These are phyloP conservation scores for Penicillium sp. DNA, from an alignment of 2,329 filamentous ascomycete genomes.

Conservation along the genomic window DNA sequence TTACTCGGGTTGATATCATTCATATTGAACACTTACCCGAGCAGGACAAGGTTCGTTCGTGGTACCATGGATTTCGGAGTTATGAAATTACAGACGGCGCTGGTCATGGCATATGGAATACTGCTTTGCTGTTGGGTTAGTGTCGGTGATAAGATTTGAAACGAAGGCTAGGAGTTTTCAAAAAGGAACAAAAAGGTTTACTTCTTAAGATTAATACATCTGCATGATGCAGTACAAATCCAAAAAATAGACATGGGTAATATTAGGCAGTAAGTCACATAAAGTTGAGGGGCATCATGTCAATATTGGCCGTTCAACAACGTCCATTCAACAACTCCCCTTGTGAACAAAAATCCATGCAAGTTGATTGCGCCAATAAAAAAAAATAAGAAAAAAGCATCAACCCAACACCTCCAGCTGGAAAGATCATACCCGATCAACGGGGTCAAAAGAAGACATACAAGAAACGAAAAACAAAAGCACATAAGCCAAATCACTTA, in stretches of 20 bases:
- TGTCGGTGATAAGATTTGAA: not conserved
- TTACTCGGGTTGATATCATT: no score
- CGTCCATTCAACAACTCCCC: constrained; percentile 16
- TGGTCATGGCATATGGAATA: no score
- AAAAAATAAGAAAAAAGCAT: constrained; percentile 9
- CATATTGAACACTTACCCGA: no score
- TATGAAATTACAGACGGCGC: no score
- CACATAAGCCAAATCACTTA: not conserved
- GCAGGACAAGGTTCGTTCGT: no score
- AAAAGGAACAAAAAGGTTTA: not conserved
- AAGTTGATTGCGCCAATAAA: constrained; percentile 26
- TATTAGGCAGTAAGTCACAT: constrained; percentile 24
- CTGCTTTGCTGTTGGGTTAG: not conserved
- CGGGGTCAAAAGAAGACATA: constrained; percentile 16
- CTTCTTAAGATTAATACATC: not conserved
- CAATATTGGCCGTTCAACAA: constrained; percentile 14
- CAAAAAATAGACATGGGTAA: not conserved
- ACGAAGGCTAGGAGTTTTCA: not conserved
- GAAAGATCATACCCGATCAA: constrained; percentile 22
- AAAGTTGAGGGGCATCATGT: constrained; percentile 13
- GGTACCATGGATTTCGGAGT: no score
- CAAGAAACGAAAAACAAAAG: constrained; percentile 10
- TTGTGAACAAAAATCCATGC: constrained; percentile 17
- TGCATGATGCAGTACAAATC: not conserved
- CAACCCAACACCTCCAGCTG: constrained; percentile 21